Conservation (phyloP, 257 asterid species). For the Solanum chiquidenum region DNA sequence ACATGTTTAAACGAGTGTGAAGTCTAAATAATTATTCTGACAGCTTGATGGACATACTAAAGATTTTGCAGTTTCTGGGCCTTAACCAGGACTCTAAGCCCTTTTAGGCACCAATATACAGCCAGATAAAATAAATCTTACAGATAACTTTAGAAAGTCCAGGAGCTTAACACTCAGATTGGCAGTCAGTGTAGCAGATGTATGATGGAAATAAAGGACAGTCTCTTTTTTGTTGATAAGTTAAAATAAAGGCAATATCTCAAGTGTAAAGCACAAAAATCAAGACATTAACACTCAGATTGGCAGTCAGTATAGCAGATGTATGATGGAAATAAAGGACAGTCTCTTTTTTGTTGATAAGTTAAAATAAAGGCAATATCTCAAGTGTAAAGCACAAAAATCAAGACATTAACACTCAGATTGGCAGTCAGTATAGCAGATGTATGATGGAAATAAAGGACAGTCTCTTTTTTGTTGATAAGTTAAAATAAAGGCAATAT, state of each 20-base stretch:
- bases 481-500: background rate
- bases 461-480: background rate
- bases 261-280: too few relatives aligned
- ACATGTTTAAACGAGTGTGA: background rate
- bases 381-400: too few relatives aligned
- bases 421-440: background rate
- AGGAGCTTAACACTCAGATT: background rate
- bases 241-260: background rate
- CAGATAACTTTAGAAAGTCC: background rate
- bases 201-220: background rate
- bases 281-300: background rate
- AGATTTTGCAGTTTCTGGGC: background rate
- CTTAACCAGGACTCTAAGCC: background rate
- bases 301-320: background rate
- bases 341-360: background rate
- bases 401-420: background rate
- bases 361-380: background rate
- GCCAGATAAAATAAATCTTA: background rate
- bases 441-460: background rate
- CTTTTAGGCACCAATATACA: background rate
- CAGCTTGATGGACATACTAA: background rate
- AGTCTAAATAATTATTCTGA: background rate
- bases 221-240: background rate
- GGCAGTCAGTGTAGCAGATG: background rate
- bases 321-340: background rate